Evolutionary conservation across 257 asterid genomes (phyloP), one percentile per base, ranked within the genome.

Genomic region (Solanum appendiculatum): DNA sequence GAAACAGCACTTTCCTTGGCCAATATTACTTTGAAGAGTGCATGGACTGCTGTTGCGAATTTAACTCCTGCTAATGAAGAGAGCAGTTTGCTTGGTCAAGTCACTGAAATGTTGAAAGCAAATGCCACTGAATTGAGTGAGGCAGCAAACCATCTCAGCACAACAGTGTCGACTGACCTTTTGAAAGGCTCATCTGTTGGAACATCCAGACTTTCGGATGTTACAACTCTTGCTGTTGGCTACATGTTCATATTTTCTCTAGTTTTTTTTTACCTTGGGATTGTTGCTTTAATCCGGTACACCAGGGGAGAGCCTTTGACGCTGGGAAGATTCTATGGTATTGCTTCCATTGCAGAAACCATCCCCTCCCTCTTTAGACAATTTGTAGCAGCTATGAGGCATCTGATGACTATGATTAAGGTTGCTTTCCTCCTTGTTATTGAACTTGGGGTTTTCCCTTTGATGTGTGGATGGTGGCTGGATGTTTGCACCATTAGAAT

Each of bases 401-500:
- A 97, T 92, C 89, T 97, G 82, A 95, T 97, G 99, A 97, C 99
- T 89, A 97, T 96, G 99, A 92, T 97, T 81, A 97, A 96, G 91
- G 99, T 97, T 86, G 99, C 99, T 86, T 97, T 97, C 90, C 99
- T 97, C 89, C 92, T 97, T 90, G 99, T 97, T 31, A 95, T 97
- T 89, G 99, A 97, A 88, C 99, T 97, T 64, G 99, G 99, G 25
- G 99, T 96, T 83, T 97, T 97, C 87, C 99, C 99, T 87, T 90
- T 97, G 89, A 94, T 97, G 98, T 97, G 99, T 64, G 99, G 99
- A 21, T 97, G 99, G 99, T 97, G 99, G 99, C 94, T 97, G 91
- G 99, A 97, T 93, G 93, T 97, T 86, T 97, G 99, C 89, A 97
- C 99, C 16, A 90, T 96, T 89, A 94, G 93, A 91, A 94, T 97